Evolutionary conservation across 371 early-diverging fungal species (phyloP).

Genomic region (Smittium mucronatum): DNA sequence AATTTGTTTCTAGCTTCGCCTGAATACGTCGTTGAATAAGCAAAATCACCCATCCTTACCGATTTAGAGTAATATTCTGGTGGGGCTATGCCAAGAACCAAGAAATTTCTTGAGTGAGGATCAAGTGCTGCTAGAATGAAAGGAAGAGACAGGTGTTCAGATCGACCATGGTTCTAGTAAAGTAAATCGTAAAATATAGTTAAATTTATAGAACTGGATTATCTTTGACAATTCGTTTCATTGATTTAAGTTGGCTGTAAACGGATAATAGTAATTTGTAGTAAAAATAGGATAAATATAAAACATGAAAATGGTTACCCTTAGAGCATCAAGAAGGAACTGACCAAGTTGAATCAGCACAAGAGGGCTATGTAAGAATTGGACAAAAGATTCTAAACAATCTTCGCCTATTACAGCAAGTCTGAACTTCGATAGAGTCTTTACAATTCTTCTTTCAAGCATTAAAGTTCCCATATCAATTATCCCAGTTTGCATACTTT

Average conservation of each 20-base stretch:
- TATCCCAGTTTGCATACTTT: conserved; percentile 57
- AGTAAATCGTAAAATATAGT: neutral
- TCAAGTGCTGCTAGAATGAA: conserved; percentile 35
- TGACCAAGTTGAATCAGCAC: conserved; percentile 54
- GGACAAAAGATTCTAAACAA: conserved; percentile 1
- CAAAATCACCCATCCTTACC: neutral
- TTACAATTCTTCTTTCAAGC: conserved; percentile 57
- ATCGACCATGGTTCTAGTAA: conserved; percentile 16
- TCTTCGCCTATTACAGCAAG: conserved; percentile 44
- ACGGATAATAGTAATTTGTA: too few species aligned
- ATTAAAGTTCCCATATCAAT: conserved; percentile 60
- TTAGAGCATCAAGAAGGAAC: conserved; percentile 61
- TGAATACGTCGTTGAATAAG: conserved; percentile 36
- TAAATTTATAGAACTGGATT: neutral
- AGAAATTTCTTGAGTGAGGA: conserved; percentile 43
- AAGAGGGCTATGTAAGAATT: conserved; percentile 44
- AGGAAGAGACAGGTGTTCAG: conserved; percentile 42
- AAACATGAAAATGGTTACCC: conserved; percentile 29
- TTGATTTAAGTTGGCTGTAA: too few species aligned
- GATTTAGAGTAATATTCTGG: conserved; percentile 14
- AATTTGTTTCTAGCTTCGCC: conserved; percentile 54
- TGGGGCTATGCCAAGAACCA: conserved; percentile 45
- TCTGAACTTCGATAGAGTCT: conserved; percentile 52
- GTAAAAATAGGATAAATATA: too few species aligned
- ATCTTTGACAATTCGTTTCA: too few species aligned